Conservation (phyloP, 2,329 filamentous ascomycete species). For the Ophiostoma perfectum region DNA sequence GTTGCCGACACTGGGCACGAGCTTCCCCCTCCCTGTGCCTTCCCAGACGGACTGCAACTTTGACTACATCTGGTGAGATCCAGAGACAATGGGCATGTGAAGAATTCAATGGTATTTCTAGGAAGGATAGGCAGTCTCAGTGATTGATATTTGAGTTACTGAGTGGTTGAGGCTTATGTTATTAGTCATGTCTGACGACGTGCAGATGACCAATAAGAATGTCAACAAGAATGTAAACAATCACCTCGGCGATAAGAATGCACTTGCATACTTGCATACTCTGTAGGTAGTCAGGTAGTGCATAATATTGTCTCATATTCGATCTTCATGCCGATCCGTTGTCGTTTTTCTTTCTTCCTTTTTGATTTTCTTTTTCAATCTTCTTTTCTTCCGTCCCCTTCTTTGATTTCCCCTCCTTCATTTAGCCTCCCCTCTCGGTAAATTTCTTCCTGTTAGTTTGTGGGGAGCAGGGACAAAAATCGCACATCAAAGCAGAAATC, state of each 20-base stretch:
- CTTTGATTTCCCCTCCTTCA: background rate
- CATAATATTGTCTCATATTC: background rate
- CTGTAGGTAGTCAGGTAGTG: background rate
- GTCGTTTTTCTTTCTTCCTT: background rate
- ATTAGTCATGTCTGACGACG: background rate
- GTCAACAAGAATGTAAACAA: background rate
- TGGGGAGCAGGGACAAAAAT: background rate
- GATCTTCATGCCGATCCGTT: background rate
- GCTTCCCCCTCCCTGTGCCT: constrained; percentile 22
- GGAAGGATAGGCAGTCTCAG: no score
- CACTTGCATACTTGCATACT: no score
- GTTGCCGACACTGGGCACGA: constrained; percentile 15
- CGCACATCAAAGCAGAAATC: no score
- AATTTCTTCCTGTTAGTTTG: constrained; percentile 6
- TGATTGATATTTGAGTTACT: background rate
- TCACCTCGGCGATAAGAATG: no score
- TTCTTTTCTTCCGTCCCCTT: background rate
- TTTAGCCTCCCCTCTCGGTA: background rate
- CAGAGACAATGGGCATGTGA: background rate
- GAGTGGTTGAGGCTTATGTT: background rate
- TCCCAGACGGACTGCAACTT: constrained; percentile 27
- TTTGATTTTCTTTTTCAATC: background rate
- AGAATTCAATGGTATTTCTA: no score
- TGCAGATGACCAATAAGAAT: background rate
- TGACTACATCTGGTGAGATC: constrained; percentile 22